Percentiles rank a stretch among this genome's conserved stretches.
These are phyloP conservation scores for Lachnellula cervina DNA, from an alignment of 2,329 filamentous ascomycete genomes.

Conservation along the genomic window DNA sequence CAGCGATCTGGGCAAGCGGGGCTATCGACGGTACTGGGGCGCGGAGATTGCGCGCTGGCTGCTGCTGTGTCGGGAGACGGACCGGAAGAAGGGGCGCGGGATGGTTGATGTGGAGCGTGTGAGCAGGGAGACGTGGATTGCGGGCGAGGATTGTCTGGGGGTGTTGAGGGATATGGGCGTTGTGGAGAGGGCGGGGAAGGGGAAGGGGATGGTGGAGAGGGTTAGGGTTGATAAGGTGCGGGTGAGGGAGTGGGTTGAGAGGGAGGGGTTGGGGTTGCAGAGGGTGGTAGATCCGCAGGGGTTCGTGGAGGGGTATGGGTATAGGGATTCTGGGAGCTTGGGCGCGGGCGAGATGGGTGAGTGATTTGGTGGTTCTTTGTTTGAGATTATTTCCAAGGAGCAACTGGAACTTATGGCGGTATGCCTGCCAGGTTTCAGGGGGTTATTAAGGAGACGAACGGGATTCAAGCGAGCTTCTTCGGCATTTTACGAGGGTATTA, in stretches of 20 bases:
- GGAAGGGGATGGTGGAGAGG: slow-evolving; percentile 36
- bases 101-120: slow-evolving; percentile 66
- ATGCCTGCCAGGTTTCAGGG: no score
- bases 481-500: no score
- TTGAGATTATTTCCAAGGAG: no score
- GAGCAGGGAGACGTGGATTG: slow-evolving; percentile 75
- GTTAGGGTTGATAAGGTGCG: slow-evolving; percentile 47
- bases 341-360: slow-evolving; percentile 20
- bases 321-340: slow-evolving; percentile 34
- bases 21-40: slow-evolving; percentile 83
- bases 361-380: no score
- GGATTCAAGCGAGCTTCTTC: no score
- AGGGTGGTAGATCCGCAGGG: slow-evolving; percentile 68
- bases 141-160: slow-evolving; percentile 74
- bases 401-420: no score
- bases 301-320: slow-evolving; percentile 65
- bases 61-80: slow-evolving; percentile 31
- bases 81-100: slow-evolving; percentile 22
- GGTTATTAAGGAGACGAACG: no score
- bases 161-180: slow-evolving; percentile 78
- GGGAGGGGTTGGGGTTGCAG: slow-evolving; percentile 64
- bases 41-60: slow-evolving; percentile 74
- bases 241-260: slow-evolving; percentile 62
- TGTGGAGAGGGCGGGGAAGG: slow-evolving; percentile 52
- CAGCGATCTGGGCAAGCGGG: slow-evolving; percentile 75